Percentiles rank a stretch among this genome's conserved stretches.
Conservation (phyloP, 768 basidiomycete genomes). For the Lactifluus subvellereus region DNA sequence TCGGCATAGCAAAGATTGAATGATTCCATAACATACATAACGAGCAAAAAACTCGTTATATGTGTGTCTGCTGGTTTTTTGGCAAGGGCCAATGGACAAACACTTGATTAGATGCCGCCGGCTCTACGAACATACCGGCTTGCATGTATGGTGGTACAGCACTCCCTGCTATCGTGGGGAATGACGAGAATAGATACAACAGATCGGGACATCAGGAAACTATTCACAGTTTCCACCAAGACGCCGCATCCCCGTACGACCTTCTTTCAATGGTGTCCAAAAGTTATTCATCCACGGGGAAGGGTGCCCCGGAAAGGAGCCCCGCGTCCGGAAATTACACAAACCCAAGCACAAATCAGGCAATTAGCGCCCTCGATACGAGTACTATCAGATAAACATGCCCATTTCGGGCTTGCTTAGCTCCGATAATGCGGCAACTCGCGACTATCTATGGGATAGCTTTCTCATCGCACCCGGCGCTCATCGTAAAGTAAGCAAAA, state of each 20-base stretch:
- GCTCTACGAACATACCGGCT: background rate
- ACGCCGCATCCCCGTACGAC: conserved; percentile 10
- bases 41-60: background rate
- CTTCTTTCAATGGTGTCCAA: background rate
- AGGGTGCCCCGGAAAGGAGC: background rate
- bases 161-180: background rate
- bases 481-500: background rate
- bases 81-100: background rate
- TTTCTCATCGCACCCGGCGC: background rate
- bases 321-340: conserved; percentile 10
- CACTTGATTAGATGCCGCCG: background rate
- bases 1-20: background rate
- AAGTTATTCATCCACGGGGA: background rate
- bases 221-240: background rate
- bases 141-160: background rate
- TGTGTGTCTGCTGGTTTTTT: background rate
- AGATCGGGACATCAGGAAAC: background rate
- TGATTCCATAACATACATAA: background rate
- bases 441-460: background rate
- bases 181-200: background rate
- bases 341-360: conserved; percentile 3
- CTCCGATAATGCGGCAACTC: conserved; percentile 9
- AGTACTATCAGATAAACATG: background rate
- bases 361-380: conserved; percentile 4
- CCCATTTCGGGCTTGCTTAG: conserved; percentile 10